A percentile compares a stretch with the other conserved stretches of the same genome.
Evolutionary conservation across 1,139 yeast species (phyloP).

Genomic region (Protomyces arabidopsidicola): DNA sequence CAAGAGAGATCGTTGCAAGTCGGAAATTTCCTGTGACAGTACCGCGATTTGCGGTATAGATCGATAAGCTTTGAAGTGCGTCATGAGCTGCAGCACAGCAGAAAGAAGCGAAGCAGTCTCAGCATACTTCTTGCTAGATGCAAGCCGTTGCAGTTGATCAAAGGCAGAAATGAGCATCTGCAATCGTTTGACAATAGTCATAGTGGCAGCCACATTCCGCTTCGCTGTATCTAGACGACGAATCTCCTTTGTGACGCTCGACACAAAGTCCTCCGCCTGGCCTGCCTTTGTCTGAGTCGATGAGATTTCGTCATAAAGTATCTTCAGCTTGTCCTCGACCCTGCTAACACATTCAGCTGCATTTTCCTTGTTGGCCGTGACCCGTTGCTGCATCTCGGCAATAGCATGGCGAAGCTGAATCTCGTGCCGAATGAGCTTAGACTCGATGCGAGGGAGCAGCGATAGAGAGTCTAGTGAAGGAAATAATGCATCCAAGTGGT

Average conservation of each 20-base stretch:
- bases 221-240: conserved; percentile 75
- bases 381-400: conserved; percentile 25
- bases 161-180: conserved; percentile 83
- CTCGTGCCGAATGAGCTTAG: conserved; percentile 24
- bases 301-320: conserved; percentile 42
- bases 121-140: conserved; percentile 52
- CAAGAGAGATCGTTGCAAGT: conserved; percentile 59
- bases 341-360: conserved; percentile 30
- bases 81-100: conserved; percentile 73
- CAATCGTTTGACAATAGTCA: conserved; percentile 79
- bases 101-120: conserved; percentile 62
- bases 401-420: conserved; percentile 31
- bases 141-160: conserved; percentile 53
- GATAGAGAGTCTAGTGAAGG: conserved; percentile 27
- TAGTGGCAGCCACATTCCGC: conserved; percentile 71
- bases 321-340: conserved; percentile 41
- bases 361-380: conserved; percentile 16
- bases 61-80: conserved; percentile 73
- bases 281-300: conserved; percentile 51
- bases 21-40: conserved; percentile 58
- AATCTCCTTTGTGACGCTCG: conserved; percentile 65
- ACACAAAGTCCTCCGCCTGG: conserved; percentile 28
- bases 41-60: conserved; percentile 77
- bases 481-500: conserved; percentile 43
- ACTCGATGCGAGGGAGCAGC: conserved; percentile 22